phyloP scores from a whole-genome alignment of 371 early-diverging fungal genomes.

The Rhizopus arrhizus region DNA sequence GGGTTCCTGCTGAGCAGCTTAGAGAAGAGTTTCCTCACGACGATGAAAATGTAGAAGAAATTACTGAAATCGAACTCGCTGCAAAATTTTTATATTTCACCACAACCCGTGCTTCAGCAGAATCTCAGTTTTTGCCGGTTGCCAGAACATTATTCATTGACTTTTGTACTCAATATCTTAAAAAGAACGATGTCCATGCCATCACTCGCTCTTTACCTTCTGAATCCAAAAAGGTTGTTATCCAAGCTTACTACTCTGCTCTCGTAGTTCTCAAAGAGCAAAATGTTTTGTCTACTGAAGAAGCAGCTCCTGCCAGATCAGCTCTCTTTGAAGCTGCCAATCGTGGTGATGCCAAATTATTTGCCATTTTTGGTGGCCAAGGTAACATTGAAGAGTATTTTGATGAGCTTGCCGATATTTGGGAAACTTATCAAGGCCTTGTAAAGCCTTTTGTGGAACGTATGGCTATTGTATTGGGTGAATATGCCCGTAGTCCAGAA shows the following conservation, averaged over 20 bases:
- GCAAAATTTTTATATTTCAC: slow-evolving; percentile 77
- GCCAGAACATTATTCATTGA: slow-evolving; percentile 78
- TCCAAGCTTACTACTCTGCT: slow-evolving; percentile 85
- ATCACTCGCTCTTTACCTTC: slow-evolving; percentile 62
- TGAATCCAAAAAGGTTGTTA: slow-evolving; percentile 65
- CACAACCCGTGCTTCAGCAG: slow-evolving; percentile 61
- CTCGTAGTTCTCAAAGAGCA: slow-evolving; percentile 65
- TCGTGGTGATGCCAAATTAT: slow-evolving; percentile 68
- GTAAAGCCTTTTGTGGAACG: slow-evolving; percentile 78
- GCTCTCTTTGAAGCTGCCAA: slow-evolving; percentile 69
- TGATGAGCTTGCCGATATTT: slow-evolving; percentile 85
- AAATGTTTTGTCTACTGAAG: slow-evolving; percentile 45
- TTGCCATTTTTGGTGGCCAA: slow-evolving; percentile 96
- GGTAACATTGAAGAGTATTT: slow-evolving; percentile 95
- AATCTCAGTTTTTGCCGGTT: slow-evolving; percentile 69
- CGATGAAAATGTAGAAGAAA: slow-evolving; percentile 58
- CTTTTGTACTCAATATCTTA: slow-evolving; percentile 74
- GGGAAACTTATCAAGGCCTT: slow-evolving; percentile 80
- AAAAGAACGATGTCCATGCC: slow-evolving; percentile 85
- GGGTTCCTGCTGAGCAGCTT: slow-evolving; percentile 89
- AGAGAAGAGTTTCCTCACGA: slow-evolving; percentile 74
- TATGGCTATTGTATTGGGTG: slow-evolving; percentile 74
- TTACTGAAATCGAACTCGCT: slow-evolving; percentile 75
- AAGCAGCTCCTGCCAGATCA: slow-evolving; percentile 56
- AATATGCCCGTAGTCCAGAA: slow-evolving; percentile 70